Conservation (phyloP, 2,329 filamentous ascomycete genomes). For the Talaromyces rugulosus region DNA sequence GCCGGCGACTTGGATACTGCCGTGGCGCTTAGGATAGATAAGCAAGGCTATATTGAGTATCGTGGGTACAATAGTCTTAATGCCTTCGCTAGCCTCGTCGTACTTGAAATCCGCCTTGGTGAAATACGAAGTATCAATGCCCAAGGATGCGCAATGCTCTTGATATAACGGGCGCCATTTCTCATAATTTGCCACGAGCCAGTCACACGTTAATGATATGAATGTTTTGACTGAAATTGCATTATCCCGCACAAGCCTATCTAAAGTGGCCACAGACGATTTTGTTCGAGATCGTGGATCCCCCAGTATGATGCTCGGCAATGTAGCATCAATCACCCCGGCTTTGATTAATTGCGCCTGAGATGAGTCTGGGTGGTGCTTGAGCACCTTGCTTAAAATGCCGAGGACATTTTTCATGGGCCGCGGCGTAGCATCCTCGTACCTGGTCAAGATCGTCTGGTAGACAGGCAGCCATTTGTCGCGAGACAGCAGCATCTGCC, state of each 20-base stretch:
- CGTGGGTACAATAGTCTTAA: conserved; percentile 21
- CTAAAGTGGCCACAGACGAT: conserved; percentile 31
- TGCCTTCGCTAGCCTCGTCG: conserved; percentile 14
- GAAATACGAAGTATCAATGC: conserved; percentile 20
- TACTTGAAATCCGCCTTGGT: conserved; percentile 9
- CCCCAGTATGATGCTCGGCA: conserved; percentile 35
- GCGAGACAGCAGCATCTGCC: conserved; percentile 28
- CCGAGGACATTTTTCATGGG: conserved; percentile 42
- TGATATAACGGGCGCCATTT: conserved; percentile 30
- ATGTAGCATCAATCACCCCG: conserved; percentile 22
- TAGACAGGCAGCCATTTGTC: conserved; percentile 39
- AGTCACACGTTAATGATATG: conserved; percentile 25
- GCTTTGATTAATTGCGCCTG: conserved; percentile 21
- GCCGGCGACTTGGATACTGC: conserved; percentile 26
- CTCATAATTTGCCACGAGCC: conserved; percentile 29
- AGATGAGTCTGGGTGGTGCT: conserved; percentile 20
- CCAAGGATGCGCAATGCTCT: conserved; percentile 29
- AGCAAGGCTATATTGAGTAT: conserved; percentile 30
- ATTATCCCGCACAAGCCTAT: conserved; percentile 35
- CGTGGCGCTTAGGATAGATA: conserved; percentile 26
- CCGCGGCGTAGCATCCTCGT: conserved; percentile 41
- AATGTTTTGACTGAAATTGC: conserved; percentile 29
- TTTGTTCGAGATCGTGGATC: conserved; percentile 38
- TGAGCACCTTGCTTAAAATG: conserved; percentile 34
- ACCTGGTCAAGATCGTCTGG: conserved; percentile 36